Evolutionary conservation across 2,329 filamentous ascomycete species (phyloP).

Genomic region (Scedosporium minutisporum): DNA sequence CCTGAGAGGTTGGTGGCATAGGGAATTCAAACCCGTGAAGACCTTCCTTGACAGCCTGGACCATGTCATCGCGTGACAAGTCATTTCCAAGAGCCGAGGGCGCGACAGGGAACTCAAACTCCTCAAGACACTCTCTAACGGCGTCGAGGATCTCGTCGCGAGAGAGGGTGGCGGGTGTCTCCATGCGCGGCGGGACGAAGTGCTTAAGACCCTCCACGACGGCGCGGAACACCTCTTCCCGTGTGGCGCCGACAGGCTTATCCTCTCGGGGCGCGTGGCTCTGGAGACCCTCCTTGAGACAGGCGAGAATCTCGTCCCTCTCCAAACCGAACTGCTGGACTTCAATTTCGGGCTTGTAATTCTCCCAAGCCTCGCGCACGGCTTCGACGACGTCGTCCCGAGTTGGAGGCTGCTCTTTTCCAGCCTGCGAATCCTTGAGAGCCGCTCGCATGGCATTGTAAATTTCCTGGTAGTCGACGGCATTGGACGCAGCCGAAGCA

Average conservation of each 20-base stretch:
- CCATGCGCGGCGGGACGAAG: conserved; percentile 64
- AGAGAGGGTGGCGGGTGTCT: conserved; percentile 59
- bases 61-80: conserved; percentile 52
- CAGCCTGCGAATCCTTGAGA: conserved; percentile 48
- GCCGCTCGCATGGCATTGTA: conserved; percentile 78
- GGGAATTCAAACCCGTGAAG: conserved; percentile 40
- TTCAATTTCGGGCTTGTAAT: conserved; percentile 87
- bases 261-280: conserved; percentile 55
- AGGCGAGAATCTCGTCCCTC: conserved; percentile 79
- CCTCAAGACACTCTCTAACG: conserved; percentile 77
- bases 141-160: conserved; percentile 76
- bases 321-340: conserved; percentile 85
- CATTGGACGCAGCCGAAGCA: conserved; percentile 49
- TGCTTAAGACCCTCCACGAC: conserved; percentile 79
- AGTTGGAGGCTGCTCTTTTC: conserved; percentile 34
- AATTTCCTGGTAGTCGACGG: conserved; percentile 71
- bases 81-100: conserved; percentile 43
- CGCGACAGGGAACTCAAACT: conserved; percentile 65
- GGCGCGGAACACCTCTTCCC: conserved; percentile 76
- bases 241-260: conserved; percentile 51
- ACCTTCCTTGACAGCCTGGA: conserved; percentile 54
- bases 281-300: conserved; percentile 75
- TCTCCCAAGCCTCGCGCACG: conserved; percentile 85
- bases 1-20: conserved; percentile 19
- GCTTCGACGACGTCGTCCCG: conserved; percentile 80